Evolutionary conservation across 1,139 yeast genomes (phyloP).

Genomic region (Yarrowia galli): DNA sequence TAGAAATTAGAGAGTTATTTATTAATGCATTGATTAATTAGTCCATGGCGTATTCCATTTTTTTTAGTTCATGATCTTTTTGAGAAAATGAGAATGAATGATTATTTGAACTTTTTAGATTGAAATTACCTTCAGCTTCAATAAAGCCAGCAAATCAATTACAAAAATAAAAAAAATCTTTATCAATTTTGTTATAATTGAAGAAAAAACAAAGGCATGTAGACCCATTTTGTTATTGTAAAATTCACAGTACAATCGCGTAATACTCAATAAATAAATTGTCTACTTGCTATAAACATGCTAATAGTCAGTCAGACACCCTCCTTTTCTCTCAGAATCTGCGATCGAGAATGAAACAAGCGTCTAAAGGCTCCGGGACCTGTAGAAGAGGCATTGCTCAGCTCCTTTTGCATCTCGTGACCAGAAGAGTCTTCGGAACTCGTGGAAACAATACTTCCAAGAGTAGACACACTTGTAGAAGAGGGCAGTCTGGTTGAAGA

Average conservation of each 20-base stretch:
- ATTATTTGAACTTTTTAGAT: neutral
- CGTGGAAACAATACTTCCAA: conserved; percentile 22
- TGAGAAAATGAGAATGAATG: neutral
- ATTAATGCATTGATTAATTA: conserved; percentile 11
- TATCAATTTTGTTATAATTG: neutral
- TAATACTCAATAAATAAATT: conserved; percentile 25
- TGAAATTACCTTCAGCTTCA: neutral
- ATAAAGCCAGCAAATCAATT: neutral
- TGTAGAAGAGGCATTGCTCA: neutral
- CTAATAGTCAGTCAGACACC: neutral
- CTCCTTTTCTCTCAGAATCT: conserved; percentile 23
- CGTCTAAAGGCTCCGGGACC: conserved; percentile 13
- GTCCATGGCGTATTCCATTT: no score
- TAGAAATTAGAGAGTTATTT: neutral
- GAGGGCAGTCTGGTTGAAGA: conserved; percentile 19
- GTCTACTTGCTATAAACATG: neutral
- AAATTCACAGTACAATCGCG: no score
- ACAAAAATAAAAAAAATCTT: no score
- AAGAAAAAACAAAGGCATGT: no score
- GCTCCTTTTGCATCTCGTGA: conserved; percentile 25
- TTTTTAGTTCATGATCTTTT: no score
- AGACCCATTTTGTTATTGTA: no score
- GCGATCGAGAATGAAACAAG: conserved; percentile 25
- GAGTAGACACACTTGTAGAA: conserved; percentile 6
- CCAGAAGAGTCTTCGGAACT: conserved; percentile 18